A percentile compares a stretch with the other conserved stretches of the same genome.
Conservation (phyloP, 768 basidiomycete genomes). For the Mycena indigotica region DNA sequence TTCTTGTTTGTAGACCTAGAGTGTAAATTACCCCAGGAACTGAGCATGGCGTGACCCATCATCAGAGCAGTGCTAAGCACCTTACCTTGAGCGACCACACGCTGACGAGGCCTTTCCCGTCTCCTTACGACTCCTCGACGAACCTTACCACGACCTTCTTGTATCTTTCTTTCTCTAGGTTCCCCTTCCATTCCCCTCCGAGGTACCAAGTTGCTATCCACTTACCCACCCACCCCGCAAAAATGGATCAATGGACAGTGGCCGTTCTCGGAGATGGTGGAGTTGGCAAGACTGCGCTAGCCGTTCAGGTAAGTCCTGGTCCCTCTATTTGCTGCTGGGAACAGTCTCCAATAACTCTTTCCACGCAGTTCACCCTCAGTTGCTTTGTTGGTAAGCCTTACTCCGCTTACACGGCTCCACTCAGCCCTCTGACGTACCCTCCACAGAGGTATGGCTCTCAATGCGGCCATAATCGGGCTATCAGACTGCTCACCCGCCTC, state of each 20-base stretch:
- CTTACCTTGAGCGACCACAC: no score
- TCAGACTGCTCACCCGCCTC: constrained; percentile 21
- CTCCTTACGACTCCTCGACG: constrained; percentile 59
- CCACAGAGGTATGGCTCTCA: constrained; percentile 17
- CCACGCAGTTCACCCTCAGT: constrained; percentile 87
- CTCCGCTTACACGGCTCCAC: no score
- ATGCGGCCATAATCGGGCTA: constrained; percentile 18
- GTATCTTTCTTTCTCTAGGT: constrained; percentile 20
- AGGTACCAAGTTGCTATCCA: no score
- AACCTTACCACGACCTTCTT: constrained; percentile 23
- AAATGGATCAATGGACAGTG: constrained; percentile 94
- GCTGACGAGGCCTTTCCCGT: constrained; percentile 30
- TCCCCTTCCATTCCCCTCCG: constrained; percentile 14
- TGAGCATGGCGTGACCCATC: no score
- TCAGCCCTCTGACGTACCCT: no score
- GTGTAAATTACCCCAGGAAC: constrained; percentile 16
- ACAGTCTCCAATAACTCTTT: constrained; percentile 5
- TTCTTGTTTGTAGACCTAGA: background rate
- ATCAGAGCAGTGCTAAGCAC: no score
- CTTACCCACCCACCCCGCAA: constrained; percentile 25
- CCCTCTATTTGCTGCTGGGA: constrained; percentile 30
- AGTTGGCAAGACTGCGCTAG: constrained; percentile 95
- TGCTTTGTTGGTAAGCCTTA: constrained; percentile 88
- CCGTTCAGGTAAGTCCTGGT: constrained; percentile 95
- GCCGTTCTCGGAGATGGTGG: constrained; percentile 96